These are phyloP conservation scores for Termitomyces sp. DNA, from an alignment of 768 basidiomycete species.

Conservation along the genomic window DNA sequence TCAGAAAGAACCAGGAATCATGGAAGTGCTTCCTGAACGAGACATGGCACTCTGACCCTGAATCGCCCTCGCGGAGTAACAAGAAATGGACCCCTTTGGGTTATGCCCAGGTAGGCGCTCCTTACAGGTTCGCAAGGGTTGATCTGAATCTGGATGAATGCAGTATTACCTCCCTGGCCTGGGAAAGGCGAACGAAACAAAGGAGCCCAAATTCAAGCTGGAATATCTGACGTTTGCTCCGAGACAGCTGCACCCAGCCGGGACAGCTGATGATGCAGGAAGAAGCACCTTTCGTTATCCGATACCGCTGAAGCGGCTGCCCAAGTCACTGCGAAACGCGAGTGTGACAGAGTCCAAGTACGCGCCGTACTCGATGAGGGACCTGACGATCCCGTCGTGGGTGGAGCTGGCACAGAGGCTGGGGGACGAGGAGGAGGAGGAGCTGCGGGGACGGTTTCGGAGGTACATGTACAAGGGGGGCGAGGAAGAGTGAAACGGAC, in stretches of 20 bases:
- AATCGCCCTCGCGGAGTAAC: constrained; percentile 70
- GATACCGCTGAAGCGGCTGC: constrained; percentile 52
- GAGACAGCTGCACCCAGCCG: constrained; percentile 32
- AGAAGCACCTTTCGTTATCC: constrained; percentile 35
- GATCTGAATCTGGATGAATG: constrained; percentile 3
- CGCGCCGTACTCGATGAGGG: constrained; percentile 66
- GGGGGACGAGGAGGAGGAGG: constrained; percentile 42
- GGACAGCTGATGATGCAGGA: constrained; percentile 13
- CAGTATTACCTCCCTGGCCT: constrained; percentile 68
- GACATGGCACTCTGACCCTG: constrained; percentile 54
- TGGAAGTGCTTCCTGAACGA: constrained; percentile 61
- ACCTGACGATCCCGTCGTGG: constrained; percentile 78
- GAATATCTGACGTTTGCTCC: constrained; percentile 71
- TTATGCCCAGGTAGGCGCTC: constrained; percentile 71
- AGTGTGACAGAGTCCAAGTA: constrained; percentile 40
- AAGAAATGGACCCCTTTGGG: constrained; percentile 69
- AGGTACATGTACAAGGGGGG: constrained; percentile 70
- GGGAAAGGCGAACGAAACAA: constrained; percentile 36
- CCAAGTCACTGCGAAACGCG: constrained; percentile 37
- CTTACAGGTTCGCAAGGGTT: constrained; percentile 2
- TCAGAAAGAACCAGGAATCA: constrained; percentile 45
- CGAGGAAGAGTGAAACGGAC: constrained; percentile 15
- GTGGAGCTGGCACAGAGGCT: constrained; percentile 59
- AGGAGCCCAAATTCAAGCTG: constrained; percentile 59
- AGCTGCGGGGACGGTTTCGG: constrained; percentile 59